These are phyloP conservation scores for Metarhizium rileyi DNA, from an alignment of 2,329 filamentous ascomycete species.

Conservation along the genomic window DNA sequence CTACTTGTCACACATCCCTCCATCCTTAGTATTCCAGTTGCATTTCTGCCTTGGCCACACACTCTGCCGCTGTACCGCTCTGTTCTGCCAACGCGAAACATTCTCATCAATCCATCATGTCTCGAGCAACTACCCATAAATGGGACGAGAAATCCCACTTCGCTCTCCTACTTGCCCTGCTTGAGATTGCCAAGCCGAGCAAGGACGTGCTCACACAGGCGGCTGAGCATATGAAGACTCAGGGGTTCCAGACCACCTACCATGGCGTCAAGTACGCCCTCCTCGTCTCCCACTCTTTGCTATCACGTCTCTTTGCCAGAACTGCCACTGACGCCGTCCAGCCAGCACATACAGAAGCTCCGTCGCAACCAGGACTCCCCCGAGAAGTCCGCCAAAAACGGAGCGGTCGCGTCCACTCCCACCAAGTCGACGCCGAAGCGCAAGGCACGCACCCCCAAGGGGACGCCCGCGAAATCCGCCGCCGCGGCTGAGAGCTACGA, in stretches of 20 bases:
- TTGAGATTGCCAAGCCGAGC: conserved; percentile 26
- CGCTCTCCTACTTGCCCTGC: conserved; percentile 27
- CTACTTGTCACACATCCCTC: not conserved
- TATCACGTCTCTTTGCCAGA: not conserved
- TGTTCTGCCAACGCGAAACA: not conserved
- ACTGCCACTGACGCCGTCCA: conserved; percentile 12
- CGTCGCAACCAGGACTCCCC: conserved; percentile 23
- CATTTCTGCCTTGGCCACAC: not conserved
- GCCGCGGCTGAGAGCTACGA: conserved; percentile 15
- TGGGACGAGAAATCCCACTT: conserved; percentile 29
- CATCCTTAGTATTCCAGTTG: not conserved
- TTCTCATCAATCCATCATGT: not conserved
- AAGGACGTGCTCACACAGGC: conserved; percentile 23
- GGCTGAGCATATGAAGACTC: conserved; percentile 19
- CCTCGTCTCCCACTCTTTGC: not conserved
- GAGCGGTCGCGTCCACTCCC: conserved; percentile 3
- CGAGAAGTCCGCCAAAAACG: conserved; percentile 10
- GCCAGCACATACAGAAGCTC: conserved; percentile 38
- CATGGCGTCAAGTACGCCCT: conserved; percentile 30
- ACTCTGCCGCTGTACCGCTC: not conserved
- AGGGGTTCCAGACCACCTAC: conserved; percentile 29
- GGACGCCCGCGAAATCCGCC: conserved; percentile 7
- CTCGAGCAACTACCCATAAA: not conserved
- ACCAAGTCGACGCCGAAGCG: conserved; percentile 18
- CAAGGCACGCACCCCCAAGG: conserved; percentile 17